Percentiles rank a stretch among this genome's conserved stretches.
Evolutionary conservation across 768 basidiomycete genomes (phyloP).

Genomic region (Imleria badia): DNA sequence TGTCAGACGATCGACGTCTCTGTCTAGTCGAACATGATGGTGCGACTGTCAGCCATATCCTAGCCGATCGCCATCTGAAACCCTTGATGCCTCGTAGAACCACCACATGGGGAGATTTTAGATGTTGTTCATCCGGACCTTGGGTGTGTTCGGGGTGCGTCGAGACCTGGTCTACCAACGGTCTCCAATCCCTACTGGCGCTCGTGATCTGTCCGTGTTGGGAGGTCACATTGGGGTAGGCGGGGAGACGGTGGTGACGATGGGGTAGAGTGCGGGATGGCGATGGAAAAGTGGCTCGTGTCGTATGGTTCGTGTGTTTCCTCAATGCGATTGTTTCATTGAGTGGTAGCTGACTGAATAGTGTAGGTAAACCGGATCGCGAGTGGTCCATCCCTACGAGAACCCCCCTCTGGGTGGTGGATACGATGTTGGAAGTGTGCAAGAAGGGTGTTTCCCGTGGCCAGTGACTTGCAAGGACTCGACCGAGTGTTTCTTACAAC

Average conservation of each 20-base stretch:
- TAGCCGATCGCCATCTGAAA: neutral
- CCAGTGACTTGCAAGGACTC: constrained; percentile 18
- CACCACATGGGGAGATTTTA: constrained; percentile 54
- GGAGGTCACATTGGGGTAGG: constrained; percentile 51
- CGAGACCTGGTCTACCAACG: constrained; percentile 58
- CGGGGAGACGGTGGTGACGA: constrained; percentile 57
- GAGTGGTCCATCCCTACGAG: too few species aligned
- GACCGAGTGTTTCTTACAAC: neutral
- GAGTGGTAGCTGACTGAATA: neutral
- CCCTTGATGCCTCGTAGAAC: constrained; percentile 15
- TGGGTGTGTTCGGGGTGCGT: constrained; percentile 56
- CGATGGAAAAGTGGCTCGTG: constrained; percentile 51
- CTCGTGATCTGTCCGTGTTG: constrained; percentile 55
- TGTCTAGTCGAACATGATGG: constrained; percentile 54
- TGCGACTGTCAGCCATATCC: neutral
- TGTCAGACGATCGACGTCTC: constrained; percentile 81
- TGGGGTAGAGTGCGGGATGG: constrained; percentile 52
- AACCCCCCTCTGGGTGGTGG: too few species aligned
- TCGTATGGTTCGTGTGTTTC: constrained; percentile 44
- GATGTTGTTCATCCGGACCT: constrained; percentile 64
- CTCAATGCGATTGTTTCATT: too few species aligned
- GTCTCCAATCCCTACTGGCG: constrained; percentile 40
- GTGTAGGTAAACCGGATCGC: constrained; percentile 45
- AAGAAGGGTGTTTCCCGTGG: constrained; percentile 47
- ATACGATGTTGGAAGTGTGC: constrained; percentile 50